Base-by-base conservation (phyloP, 139 green algal genomes). In the Chlorella sorokiniana region DNA sequence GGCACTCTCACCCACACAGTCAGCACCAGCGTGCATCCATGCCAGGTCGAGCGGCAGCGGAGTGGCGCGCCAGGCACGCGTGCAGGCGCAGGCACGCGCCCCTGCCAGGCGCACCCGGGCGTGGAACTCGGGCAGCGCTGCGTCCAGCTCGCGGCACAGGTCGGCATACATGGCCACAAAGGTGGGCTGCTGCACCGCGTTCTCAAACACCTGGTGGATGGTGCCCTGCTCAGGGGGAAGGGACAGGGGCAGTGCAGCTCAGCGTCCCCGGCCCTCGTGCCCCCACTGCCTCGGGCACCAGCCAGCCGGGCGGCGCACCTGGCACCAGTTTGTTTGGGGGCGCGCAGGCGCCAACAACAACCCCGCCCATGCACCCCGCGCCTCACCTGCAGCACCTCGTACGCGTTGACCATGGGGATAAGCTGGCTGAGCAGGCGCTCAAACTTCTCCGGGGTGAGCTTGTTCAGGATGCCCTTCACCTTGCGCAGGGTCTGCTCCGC, bases 381-480 rank as follows among this genome's bases (percentile, higher is more conserved):
- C 27, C 77, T 20, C 44, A 42, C 79, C 69, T 86, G 75, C 41
- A 93, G 82, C 51, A 91, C 84, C 48, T 92, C 89, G 37, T 87
- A 84, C 35, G 59, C 93, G 45, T 82, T 93, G 76, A 98, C 90
- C n/a, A 95, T 83, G 65, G 90, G 88, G 59, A 97, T 84, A 71
- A 98, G 85, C 90, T 97, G 95, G 10, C 87, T 67, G 54, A 95
- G 86, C 83, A 98, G 90, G 8, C 92, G 90, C 48, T 99, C 97
- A 87, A 99, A 99, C 86, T 99, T 99, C 86, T 99, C 94, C 0
- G 97, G 97, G 37, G 97, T 99, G 69, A 99, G 94, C 93, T 99
- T 99, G 93, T 99, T 99, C 45, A 99, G 92, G 8, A 99, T 95
- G 76, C 93, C 94, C 92, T 98, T 99, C 51, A 99, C 88, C 77